Evolutionary conservation across 2,329 filamentous ascomycete species (phyloP).

Genomic region (Monilinia fructicola): DNA sequence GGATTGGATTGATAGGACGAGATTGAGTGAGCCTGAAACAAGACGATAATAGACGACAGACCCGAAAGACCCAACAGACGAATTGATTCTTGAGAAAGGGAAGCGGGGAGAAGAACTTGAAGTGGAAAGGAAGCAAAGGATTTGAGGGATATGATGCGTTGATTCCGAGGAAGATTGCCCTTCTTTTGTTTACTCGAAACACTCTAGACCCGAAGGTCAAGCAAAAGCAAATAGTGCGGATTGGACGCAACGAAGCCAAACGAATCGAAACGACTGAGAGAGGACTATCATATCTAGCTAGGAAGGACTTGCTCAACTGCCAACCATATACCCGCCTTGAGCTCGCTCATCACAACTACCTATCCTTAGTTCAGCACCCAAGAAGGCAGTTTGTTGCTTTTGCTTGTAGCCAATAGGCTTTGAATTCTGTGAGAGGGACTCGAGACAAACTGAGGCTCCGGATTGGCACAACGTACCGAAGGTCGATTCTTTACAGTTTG

Average conservation of each 20-base stretch:
- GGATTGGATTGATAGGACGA: constrained; percentile 4
- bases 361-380: background rate
- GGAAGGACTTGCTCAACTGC: background rate
- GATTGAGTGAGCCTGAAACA: background rate
- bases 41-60: background rate
- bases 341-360: background rate
- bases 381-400: background rate
- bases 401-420: constrained; percentile 8
- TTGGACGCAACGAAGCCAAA: background rate
- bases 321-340: background rate
- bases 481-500: background rate
- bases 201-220: background rate
- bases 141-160: constrained; percentile 5
- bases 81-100: background rate
- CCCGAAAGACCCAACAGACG: background rate
- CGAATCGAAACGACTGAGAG: background rate
- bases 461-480: constrained; percentile 17
- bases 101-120: background rate
- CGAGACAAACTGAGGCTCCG: constrained; percentile 17
- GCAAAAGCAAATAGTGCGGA: background rate
- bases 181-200: constrained; percentile 10
- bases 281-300: background rate
- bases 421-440: constrained; percentile 17
- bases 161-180: constrained; percentile 9
- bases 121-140: background rate